Base-by-base conservation (phyloP, 2,329 filamentous ascomycete species). In the Arthrobotrys entomopaga region DNA sequence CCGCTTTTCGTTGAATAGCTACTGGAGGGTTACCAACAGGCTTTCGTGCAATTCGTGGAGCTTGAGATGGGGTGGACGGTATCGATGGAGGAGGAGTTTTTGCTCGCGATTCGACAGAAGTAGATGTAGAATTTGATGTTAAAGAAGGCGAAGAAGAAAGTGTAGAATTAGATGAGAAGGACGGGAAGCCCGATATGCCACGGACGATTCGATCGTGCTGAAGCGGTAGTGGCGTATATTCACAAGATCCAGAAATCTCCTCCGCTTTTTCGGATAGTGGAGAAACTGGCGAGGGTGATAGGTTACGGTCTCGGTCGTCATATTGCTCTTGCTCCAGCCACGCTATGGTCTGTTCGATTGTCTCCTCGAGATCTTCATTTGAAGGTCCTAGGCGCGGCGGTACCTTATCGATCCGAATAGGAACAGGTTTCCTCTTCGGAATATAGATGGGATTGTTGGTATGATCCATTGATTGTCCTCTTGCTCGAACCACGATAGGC, bases 381-480 rank as follows among this genome's bases (percentile, higher is more conserved):
- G 61, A 61, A 46, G 49, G 20, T 26, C 49, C 52, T 13, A n/a
- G 10, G 7, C 29, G 29, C 2, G 61, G 42, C 13, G 40, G 7
- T 22, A 42, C 16, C 11, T 61, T 61, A 38, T 58, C 24, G 4
- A 63, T 66, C 56, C 69, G 49, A 22, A 63, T 66, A 7, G 69
- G 69, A 20, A 73, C 69, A 3, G 69, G 69, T 19, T 73, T 73
- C 56, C 69, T 60, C 40, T 73, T 73, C 8, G 69, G 69, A 46
- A 73, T 73, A 10, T 16, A 66, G 26, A 65, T 73, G 40, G 46
- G 60, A 20, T 57, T 48, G 19, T 49, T 63, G 16, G 69, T 66
- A 42, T 73, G 69, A 52, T 73, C 69, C 61, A 73, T 65, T 7
- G 69, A 73, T 61, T 73, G 69, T 3, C 69, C 69, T 66, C 69